phyloP scores from a whole-genome alignment of 331 rosid species.

The Quercus phellos region DNA sequence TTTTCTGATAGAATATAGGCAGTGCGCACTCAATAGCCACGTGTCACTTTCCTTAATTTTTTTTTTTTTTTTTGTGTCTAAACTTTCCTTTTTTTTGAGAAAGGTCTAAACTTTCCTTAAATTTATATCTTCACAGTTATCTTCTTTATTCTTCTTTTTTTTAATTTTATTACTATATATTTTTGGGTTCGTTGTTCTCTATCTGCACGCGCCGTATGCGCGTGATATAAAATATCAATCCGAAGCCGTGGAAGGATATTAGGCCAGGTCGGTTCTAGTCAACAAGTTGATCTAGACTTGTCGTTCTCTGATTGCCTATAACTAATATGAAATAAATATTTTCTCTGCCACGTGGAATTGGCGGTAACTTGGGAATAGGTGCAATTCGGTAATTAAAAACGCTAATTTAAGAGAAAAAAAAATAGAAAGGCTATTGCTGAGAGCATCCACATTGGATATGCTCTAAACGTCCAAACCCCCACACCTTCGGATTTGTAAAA shows the following conservation, averaged over 20 bases:
- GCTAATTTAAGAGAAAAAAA: too few species aligned
- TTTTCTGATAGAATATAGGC: constrained; percentile 20
- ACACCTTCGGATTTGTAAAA: too few species aligned
- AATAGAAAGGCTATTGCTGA: too few species aligned
- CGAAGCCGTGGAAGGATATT: not conserved
- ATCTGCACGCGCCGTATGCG: not conserved
- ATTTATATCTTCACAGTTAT: not conserved
- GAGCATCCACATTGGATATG: too few species aligned
- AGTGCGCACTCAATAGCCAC: constrained; percentile 14
- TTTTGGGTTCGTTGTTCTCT: not conserved
- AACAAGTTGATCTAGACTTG: not conserved
- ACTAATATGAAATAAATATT: not conserved
- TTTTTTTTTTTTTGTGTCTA: too few species aligned
- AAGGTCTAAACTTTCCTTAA: not conserved
- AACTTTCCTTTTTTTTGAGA: too few species aligned
- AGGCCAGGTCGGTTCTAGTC: not conserved
- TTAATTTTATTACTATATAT: not conserved
- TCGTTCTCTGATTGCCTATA: not conserved
- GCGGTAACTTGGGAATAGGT: not conserved
- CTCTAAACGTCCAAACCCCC: too few species aligned
- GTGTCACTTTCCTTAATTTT: constrained; percentile 2
- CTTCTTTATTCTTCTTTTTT: not conserved
- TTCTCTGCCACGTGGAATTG: not conserved
- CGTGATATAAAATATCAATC: not conserved
- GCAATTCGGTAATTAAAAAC: too few species aligned